Evolutionary conservation across 1,284 basidiomycete genomes (phyloP).

Genomic region (Cutaneotrichosporon mucoides): DNA sequence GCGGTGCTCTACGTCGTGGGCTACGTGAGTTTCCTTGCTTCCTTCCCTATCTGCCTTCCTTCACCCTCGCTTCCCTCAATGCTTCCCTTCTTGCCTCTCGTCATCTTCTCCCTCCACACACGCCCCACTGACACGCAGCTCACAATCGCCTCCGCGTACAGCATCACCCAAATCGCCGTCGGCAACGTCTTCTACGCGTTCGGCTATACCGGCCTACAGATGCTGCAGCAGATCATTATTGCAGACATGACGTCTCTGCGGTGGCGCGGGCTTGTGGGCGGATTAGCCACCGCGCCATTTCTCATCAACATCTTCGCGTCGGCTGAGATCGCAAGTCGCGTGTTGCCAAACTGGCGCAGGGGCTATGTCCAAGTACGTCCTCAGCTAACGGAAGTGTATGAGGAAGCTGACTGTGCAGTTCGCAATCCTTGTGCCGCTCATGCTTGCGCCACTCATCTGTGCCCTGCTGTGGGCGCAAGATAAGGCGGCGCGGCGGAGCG

Average conservation of each 20-base stretch:
- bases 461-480: slow-evolving; percentile 46
- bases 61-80: slow-evolving; percentile 2
- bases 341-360: slow-evolving; percentile 59
- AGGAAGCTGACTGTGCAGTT: slow-evolving; percentile 36
- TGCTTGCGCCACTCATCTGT: slow-evolving; percentile 42
- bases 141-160: slow-evolving; percentile 62
- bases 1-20: slow-evolving; percentile 38
- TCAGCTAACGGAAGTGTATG: too few relatives aligned
- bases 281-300: slow-evolving; percentile 64
- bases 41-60: background rate
- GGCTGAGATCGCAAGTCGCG: slow-evolving; percentile 62
- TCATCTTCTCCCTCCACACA: too few relatives aligned
- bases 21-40: slow-evolving; percentile 52
- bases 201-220: slow-evolving; percentile 60
- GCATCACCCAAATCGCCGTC: slow-evolving; percentile 53
- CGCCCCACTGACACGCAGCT: slow-evolving; percentile 53
- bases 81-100: too few relatives aligned
- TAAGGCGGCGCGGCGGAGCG: slow-evolving; percentile 21
- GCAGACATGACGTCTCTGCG: slow-evolving; percentile 74
- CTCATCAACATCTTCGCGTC: slow-evolving; percentile 59
- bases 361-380: slow-evolving; percentile 53
- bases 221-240: slow-evolving; percentile 67
- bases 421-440: slow-evolving; percentile 35
- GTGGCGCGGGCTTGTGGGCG: slow-evolving; percentile 69
- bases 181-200: slow-evolving; percentile 45